phyloP scores from a whole-genome alignment of 2,329 filamentous ascomycete genomes.

The Curvularia hawaiiensis region DNA sequence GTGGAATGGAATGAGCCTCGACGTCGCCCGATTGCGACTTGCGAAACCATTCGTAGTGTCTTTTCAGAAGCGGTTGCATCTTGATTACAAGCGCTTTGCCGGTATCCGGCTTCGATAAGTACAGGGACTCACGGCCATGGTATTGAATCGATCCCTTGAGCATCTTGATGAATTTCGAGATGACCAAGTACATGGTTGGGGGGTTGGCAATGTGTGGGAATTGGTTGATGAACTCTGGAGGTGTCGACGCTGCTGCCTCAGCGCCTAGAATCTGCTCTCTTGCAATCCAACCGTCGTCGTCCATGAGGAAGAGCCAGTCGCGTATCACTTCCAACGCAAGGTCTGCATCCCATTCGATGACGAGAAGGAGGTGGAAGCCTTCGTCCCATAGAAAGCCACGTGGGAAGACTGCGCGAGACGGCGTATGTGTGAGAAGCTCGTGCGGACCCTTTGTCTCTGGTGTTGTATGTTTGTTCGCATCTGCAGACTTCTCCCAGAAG shows the following conservation, averaged over 20 bases:
- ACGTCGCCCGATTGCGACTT: constrained; percentile 81
- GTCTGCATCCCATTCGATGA: constrained; percentile 91
- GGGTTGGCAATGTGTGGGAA: constrained; percentile 97
- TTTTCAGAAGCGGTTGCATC: constrained; percentile 84
- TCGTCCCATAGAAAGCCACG: constrained; percentile 97
- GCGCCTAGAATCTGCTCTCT: constrained; percentile 89
- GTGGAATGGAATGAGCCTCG: constrained; percentile 32
- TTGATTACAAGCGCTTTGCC: constrained; percentile 72
- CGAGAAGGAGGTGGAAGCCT: constrained; percentile 87
- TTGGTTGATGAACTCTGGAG: constrained; percentile 85
- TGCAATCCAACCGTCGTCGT: constrained; percentile 94
- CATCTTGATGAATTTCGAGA: constrained; percentile 76
- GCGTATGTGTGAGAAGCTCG: constrained; percentile 86
- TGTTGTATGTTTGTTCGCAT: constrained; percentile 70
- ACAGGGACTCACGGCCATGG: constrained; percentile 61
- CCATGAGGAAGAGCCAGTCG: constrained; percentile 94
- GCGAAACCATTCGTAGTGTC: constrained; percentile 92
- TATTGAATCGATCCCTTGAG: constrained; percentile 48
- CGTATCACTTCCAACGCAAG: constrained; percentile 82
- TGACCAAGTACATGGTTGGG: constrained; percentile 85
- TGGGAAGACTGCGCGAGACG: constrained; percentile 91
- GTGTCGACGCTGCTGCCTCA: constrained; percentile 90
- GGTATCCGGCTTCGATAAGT: constrained; percentile 65
- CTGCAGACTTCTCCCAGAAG: constrained; percentile 89
- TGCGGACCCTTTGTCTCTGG: constrained; percentile 78